These are phyloP conservation scores for Claviceps sp. DNA, from an alignment of 2,329 filamentous ascomycete genomes.

Conservation along the genomic window DNA sequence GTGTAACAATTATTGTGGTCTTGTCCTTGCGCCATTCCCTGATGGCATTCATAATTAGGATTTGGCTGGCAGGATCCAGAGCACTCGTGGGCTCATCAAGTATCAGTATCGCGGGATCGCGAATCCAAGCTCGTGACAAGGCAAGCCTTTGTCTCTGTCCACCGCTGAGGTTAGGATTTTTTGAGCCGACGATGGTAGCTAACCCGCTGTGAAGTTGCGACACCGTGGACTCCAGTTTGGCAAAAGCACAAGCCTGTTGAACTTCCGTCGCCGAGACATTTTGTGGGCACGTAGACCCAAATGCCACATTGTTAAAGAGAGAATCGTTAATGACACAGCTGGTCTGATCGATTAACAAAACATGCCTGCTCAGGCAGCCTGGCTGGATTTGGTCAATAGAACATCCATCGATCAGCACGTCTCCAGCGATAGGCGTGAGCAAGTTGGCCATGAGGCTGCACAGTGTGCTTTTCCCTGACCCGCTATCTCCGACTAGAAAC, in stretches of 20 bases:
- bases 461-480: constrained; percentile 85
- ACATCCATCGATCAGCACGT: constrained; percentile 55
- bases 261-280: constrained; percentile 42
- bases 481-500: constrained; percentile 75
- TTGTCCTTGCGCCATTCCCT: constrained; percentile 64
- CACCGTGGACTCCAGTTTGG: constrained; percentile 57
- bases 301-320: constrained; percentile 62
- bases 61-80: constrained; percentile 59
- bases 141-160: constrained; percentile 76
- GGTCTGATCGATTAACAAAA: constrained; percentile 73
- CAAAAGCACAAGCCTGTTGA: constrained; percentile 47
- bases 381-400: constrained; percentile 48
- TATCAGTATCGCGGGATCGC: constrained; percentile 69
- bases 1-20: constrained; percentile 88
- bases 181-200: constrained; percentile 55
- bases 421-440: constrained; percentile 53
- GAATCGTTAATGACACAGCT: constrained; percentile 73
- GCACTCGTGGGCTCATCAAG: constrained; percentile 84
- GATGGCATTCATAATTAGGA: constrained; percentile 59
- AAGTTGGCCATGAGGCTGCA: constrained; percentile 68
- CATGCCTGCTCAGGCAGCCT: constrained; percentile 61
- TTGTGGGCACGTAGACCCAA: constrained; percentile 45
- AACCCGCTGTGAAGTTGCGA: constrained; percentile 53
- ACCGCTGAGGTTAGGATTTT: constrained; percentile 63
- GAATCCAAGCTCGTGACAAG: constrained; percentile 62